Conservation (phyloP, 495 filamentous ascomycete genomes). For the Tuber borchii region DNA sequence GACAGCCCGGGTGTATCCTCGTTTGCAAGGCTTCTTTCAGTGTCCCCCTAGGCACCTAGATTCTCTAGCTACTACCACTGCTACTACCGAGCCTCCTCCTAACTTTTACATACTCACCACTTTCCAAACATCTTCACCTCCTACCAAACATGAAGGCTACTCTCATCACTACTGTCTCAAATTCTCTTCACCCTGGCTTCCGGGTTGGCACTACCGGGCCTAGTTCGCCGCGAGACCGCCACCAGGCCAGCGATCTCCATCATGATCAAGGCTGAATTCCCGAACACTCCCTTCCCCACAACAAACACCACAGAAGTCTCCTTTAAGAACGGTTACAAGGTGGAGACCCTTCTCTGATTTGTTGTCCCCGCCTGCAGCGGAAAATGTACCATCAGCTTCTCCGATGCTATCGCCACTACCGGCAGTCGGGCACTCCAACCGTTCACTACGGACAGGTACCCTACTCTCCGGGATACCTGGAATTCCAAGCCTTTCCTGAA, state of each 20-base stretch:
- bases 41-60: neutral
- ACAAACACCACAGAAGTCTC: no score
- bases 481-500: neutral
- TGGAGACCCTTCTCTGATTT: neutral
- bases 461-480: neutral
- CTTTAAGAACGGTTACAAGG: no score
- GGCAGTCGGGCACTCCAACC: neutral
- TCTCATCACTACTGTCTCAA: neutral
- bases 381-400: neutral
- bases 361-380: neutral
- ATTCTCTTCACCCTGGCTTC: neutral
- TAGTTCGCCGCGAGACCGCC: fast-evolving
- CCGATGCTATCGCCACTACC: neutral
- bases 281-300: no score
- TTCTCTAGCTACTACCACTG: neutral
- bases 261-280: neutral
- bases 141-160: neutral
- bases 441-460: neutral
- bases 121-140: neutral
- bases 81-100: neutral
- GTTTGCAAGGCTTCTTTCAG: no score
- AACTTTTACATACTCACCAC: neutral
- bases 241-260: neutral
- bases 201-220: neutral
- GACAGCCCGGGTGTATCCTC: no score